These are phyloP conservation scores for Beauveria scarabaeidicola DNA, from an alignment of 2,329 filamentous ascomycete species.

Conservation along the genomic window DNA sequence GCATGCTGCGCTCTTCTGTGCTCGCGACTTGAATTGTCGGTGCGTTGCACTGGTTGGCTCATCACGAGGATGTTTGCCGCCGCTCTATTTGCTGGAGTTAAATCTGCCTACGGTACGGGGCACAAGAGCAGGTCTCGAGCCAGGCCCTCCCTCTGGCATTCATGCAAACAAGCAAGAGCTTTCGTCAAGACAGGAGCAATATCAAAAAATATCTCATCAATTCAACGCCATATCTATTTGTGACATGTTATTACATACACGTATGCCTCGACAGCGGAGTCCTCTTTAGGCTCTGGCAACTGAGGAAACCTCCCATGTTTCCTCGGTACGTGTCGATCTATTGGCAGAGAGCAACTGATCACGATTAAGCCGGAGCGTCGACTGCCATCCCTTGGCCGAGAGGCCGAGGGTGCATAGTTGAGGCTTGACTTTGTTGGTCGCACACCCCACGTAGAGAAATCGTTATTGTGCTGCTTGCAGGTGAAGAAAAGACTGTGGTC, in stretches of 20 bases:
- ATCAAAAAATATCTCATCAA: neutral
- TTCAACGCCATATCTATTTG: neutral
- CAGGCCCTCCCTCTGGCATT: neutral
- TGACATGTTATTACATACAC: conserved; percentile 14
- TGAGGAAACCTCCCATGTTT: conserved; percentile 56
- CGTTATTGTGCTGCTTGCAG: neutral
- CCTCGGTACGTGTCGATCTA: conserved; percentile 67
- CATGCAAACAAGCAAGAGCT: neutral
- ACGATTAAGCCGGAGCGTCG: conserved; percentile 99
- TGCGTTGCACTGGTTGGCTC: neutral
- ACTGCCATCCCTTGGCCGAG: conserved; percentile 72
- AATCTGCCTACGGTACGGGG: neutral
- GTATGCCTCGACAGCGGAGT: conserved; percentile 47
- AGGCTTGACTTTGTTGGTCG: conserved; percentile 93
- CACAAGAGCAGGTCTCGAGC: conserved; percentile 1
- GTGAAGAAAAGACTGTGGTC: neutral
- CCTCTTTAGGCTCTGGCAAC: conserved; percentile 45
- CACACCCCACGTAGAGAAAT: conserved; percentile 40
- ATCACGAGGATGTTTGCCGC: neutral
- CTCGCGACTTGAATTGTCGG: neutral
- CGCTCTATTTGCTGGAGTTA: neutral
- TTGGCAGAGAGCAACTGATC: conserved; percentile 77
- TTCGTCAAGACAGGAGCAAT: neutral
- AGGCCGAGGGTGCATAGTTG: conserved; percentile 78
- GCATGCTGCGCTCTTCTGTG: neutral